phyloP scores from a whole-genome alignment of 371 early-diverging fungal species.

The Catenaria anguillulae region DNA sequence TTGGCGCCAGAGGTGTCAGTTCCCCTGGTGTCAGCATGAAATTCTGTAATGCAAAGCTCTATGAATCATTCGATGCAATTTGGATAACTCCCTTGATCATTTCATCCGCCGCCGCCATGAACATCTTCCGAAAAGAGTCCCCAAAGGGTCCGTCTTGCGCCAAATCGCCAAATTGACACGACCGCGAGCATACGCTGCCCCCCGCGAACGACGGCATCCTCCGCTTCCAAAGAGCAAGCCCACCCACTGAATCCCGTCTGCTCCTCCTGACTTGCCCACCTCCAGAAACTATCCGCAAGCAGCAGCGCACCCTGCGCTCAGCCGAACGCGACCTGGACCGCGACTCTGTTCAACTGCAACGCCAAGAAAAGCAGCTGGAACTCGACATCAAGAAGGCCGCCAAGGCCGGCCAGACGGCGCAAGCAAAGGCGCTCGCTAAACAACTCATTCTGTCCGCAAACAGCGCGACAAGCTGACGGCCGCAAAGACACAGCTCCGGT shows the following conservation, averaged over 20 bases:
- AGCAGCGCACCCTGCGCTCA: conserved; percentile 14
- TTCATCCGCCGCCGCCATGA: no score
- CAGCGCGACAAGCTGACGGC: conserved; percentile 13
- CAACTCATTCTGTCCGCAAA: conserved; percentile 18
- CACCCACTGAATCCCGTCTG: no score
- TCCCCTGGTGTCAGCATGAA: no score
- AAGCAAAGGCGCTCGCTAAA: conserved; percentile 15
- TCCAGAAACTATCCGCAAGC: conserved; percentile 10
- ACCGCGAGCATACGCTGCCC: no score
- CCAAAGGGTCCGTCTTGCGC: no score
- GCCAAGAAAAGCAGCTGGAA: conserved; percentile 18
- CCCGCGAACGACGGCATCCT: neutral
- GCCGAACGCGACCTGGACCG: conserved; percentile 14
- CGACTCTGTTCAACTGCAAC: conserved; percentile 14
- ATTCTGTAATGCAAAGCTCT: no score
- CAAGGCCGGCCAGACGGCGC: conserved; percentile 11
- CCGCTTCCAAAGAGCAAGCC: no score
- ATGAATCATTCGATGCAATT: no score
- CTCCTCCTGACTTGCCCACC: no score
- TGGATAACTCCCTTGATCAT: no score
- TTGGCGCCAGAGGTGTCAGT: no score
- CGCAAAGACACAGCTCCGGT: neutral
- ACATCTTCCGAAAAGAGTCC: neutral
- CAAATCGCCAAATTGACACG: no score
- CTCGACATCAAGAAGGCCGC: conserved; percentile 20